phyloP scores from a whole-genome alignment of 1,284 basidiomycete species.

The Leccinum fallax region DNA sequence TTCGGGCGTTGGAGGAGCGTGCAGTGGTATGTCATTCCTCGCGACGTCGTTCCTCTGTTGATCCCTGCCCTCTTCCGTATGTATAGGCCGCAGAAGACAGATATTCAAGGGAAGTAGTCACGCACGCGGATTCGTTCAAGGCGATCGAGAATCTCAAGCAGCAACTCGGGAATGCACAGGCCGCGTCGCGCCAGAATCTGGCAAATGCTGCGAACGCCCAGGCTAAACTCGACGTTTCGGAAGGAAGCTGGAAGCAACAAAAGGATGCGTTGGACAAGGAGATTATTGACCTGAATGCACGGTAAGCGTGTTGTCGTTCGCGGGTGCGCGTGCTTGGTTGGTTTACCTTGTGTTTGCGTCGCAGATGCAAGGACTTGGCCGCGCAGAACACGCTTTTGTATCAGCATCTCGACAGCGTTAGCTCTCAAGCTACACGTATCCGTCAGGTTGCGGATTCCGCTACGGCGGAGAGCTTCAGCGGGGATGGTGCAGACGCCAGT shows the following conservation, averaged over 20 bases:
- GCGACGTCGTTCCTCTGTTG: neutral
- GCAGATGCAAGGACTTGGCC: slow-evolving; percentile 73
- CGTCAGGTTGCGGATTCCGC: slow-evolving; percentile 65
- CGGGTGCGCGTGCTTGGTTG: neutral
- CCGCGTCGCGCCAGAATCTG: slow-evolving; percentile 55
- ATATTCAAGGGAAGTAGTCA: slow-evolving; percentile 78
- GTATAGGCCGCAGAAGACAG: slow-evolving; percentile 75
- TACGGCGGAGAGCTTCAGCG: slow-evolving; percentile 36
- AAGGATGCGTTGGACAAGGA: slow-evolving; percentile 79
- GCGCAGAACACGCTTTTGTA: slow-evolving; percentile 82
- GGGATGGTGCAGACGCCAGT: slow-evolving; percentile 43
- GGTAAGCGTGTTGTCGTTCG: slow-evolving; percentile 45
- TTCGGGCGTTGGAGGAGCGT: slow-evolving; percentile 66
- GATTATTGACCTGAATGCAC: slow-evolving; percentile 65
- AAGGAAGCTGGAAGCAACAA: slow-evolving; percentile 81
- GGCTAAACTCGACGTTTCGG: slow-evolving; percentile 69
- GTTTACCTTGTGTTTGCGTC: slow-evolving; percentile 1
- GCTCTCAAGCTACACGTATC: slow-evolving; percentile 77
- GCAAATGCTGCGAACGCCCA: slow-evolving; percentile 72
- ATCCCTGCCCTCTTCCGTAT: neutral
- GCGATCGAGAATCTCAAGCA: slow-evolving; percentile 68
- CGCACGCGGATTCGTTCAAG: slow-evolving; percentile 85
- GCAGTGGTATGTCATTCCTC: slow-evolving; percentile 53
- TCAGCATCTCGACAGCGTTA: slow-evolving; percentile 85
- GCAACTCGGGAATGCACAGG: slow-evolving; percentile 56